Evolutionary conservation across 306 rosid genomes (phyloP), one percentile per base, ranked within the genome.

Genomic region (Datisca glomerata): DNA sequence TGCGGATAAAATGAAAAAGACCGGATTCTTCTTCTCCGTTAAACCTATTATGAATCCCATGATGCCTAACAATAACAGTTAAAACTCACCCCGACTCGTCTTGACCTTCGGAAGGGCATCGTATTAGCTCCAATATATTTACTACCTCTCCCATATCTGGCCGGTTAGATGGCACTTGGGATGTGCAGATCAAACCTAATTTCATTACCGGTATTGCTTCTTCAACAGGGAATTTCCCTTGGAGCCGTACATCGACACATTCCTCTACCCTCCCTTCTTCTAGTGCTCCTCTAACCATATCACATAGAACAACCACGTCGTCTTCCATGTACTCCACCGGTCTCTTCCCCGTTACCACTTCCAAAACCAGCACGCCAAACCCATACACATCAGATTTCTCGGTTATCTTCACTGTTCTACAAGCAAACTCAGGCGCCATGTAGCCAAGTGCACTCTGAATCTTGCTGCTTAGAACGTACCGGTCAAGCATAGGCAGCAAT

Each of bases 311-410:
- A 66, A 91, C 96, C 13, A 91, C 96, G 15, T 91, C 98, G 22
- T 91, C 98, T 59, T 91, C 98, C 98, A 84, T 80, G 68, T 91
- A 91, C 61, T 91, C 98, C 0, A 91, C 98, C 0, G 98, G 98
- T 60, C 85, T 75, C 72, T 84, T 91, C 43, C 98, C 98, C 0
- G 98, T 84, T 13, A 91, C 86, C 8, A 78, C 78, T 70, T 91
- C 98, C 61, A 91, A 64, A 32, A 91, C 62, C 73, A 91, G 61
- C 18, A 84, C 72, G 16, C 98, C 98, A 21, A 91, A 91, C 18
- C 96, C 98, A 8, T 91, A 91, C 4, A 91, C 74, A 51, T 91
- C 98, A 7, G 96, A 84, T 48, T 91, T 91, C 69, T 91, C 98
- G 0, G 98, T 91, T 51, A 91, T 84, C 69, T 91, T 91, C 21